Conservation (phyloP, 768 basidiomycete species). For the Daedaleopsis nitida region DNA sequence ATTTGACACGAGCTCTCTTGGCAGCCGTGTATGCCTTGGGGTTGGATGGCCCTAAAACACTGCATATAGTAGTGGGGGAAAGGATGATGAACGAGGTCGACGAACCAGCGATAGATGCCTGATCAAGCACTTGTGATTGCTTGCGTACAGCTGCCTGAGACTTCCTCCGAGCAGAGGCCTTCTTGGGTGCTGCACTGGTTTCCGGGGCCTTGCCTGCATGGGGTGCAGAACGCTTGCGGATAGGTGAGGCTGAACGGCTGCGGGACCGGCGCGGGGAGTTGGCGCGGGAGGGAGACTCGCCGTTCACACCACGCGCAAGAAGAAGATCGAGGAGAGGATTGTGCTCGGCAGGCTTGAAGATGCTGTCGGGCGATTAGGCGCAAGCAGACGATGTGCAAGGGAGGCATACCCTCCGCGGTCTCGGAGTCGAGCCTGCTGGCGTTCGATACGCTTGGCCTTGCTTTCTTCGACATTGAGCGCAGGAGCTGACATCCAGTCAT, state of each 20-base stretch:
- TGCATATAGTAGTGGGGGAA: not conserved
- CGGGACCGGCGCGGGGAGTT: slow-evolving; percentile 14
- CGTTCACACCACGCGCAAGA: slow-evolving; percentile 48
- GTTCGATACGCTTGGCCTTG: slow-evolving; percentile 57
- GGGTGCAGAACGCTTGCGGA: not conserved
- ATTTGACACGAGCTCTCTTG: not conserved
- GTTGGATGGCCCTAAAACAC: not conserved
- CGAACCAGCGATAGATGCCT: slow-evolving; percentile 1
- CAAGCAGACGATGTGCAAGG: not conserved
- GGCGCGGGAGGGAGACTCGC: slow-evolving; percentile 42
- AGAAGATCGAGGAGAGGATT: slow-evolving; percentile 56
- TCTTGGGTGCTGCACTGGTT: not conserved
- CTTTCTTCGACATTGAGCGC: slow-evolving; percentile 53
- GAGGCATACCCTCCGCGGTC: slow-evolving; percentile 46
- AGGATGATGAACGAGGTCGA: not conserved
- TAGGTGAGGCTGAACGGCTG: slow-evolving; percentile 12
- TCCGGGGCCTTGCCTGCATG: not conserved
- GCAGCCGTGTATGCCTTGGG: not conserved
- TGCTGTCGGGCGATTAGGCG: slow-evolving; percentile 27
- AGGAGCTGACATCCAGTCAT: not conserved
- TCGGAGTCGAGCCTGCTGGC: slow-evolving; percentile 67
- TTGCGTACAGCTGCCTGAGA: not conserved
- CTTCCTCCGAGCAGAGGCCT: not conserved
- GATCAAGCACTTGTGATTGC: not conserved
- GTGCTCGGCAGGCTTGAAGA: slow-evolving; percentile 52